A percentile compares a stretch with the other conserved stretches of the same genome.
Evolutionary conservation across 495 filamentous ascomycete genomes (phyloP).

Genomic region (Aspergillus sclerotiicarbonarius): DNA sequence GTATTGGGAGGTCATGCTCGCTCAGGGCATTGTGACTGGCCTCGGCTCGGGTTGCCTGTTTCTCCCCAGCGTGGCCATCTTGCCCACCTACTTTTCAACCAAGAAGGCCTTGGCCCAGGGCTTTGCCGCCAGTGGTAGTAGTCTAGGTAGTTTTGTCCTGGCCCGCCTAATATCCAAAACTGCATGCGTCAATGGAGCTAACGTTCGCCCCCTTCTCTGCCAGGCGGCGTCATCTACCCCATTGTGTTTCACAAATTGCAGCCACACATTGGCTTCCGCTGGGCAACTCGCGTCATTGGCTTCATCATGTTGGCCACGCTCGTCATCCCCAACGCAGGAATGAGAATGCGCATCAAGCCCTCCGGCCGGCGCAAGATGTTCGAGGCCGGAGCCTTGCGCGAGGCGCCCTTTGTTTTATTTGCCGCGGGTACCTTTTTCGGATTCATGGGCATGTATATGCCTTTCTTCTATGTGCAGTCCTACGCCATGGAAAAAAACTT

Average conservation of each 20-base stretch:
- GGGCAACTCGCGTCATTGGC: conserved; percentile 49
- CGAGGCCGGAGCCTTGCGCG: conserved; percentile 27
- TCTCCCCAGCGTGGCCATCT: conserved; percentile 35
- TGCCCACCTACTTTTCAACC: conserved; percentile 39
- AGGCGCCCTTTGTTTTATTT: conserved; percentile 30
- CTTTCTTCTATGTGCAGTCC: conserved; percentile 37
- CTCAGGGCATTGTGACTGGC: conserved; percentile 38
- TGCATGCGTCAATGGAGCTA: too few species aligned
- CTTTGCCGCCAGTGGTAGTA: conserved; percentile 39
- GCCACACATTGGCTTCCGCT: conserved; percentile 46
- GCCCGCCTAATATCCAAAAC: too few species aligned
- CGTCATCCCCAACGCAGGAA: conserved; percentile 30
- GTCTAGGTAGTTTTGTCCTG: conserved; percentile 32
- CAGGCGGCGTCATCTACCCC: conserved; percentile 51
- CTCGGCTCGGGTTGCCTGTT: conserved; percentile 37
- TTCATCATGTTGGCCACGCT: conserved; percentile 47
- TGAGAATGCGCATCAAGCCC: conserved; percentile 23
- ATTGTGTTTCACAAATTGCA: conserved; percentile 48
- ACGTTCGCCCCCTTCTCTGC: too few species aligned
- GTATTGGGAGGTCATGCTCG: conserved; percentile 39
- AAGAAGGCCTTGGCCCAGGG: conserved; percentile 42
- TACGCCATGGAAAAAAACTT: conserved; percentile 16
- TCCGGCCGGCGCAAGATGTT: conserved; percentile 20
- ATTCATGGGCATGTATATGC: conserved; percentile 39
- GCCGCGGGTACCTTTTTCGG: conserved; percentile 23